Percentiles rank a stretch among this genome's conserved stretches.
phyloP scores from a whole-genome alignment of 805 yeast species.

The Kluyveromyces aestuarii region DNA sequence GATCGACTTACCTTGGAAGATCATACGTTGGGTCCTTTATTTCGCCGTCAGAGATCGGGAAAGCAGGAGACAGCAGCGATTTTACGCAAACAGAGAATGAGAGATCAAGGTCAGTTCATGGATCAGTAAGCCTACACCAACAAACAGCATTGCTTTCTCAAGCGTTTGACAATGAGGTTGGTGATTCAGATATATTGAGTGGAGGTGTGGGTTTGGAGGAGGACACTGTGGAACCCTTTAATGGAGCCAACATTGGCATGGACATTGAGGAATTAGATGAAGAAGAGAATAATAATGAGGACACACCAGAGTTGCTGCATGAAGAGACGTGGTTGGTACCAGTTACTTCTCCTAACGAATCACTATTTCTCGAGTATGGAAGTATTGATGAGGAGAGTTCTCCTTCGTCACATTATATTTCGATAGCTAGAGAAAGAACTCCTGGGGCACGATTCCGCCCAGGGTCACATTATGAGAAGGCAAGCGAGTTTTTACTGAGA shows the following conservation, averaged over 20 bases:
- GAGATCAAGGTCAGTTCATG: conserved; percentile 15
- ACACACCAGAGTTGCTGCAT: not conserved
- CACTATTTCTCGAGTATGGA: not conserved
- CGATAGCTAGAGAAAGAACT: not conserved
- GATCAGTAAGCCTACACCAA: conserved; percentile 20
- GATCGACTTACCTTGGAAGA: conserved; percentile 18
- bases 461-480: not conserved
- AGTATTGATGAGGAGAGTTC: conserved; percentile 1
- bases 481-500: not conserved
- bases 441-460: too few relatives aligned
- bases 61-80: not conserved
- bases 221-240: not conserved
- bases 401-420: not conserved
- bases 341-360: not conserved
- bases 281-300: not conserved
- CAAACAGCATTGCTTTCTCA: conserved; percentile 28
- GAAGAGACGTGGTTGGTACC: not conserved
- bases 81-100: not conserved
- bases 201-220: not conserved
- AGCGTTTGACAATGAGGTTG: conserved; percentile 15
- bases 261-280: not conserved
- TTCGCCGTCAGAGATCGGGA: conserved; percentile 9
- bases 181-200: not conserved
- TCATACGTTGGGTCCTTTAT: conserved; percentile 23
- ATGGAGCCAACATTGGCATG: not conserved